Conservation (phyloP, 352 stramenopile species). For the Phytophthora sojae region DNA sequence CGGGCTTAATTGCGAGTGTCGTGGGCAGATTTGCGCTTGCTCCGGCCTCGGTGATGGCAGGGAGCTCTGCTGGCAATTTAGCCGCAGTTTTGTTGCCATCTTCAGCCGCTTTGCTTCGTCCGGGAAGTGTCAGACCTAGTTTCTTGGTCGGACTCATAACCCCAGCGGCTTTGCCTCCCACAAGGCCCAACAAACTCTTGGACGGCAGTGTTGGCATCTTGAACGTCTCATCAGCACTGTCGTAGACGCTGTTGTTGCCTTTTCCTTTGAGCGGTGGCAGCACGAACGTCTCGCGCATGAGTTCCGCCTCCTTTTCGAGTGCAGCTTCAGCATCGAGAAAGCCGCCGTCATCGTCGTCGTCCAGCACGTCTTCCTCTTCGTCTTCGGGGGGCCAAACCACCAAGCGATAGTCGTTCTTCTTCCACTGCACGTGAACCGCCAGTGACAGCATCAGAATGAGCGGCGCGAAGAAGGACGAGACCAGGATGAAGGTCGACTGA, state of each 20-base stretch:
- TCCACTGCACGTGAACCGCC: constrained; percentile 80
- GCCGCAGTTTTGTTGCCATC: constrained; percentile 4
- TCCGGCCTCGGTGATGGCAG: constrained; percentile 16
- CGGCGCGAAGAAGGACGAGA: constrained; percentile 77
- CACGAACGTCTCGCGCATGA: constrained; percentile 83
- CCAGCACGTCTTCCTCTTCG: constrained; percentile 79
- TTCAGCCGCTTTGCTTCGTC: constrained; percentile 17
- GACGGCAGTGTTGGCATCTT: constrained; percentile 82
- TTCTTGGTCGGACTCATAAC: constrained; percentile 31
- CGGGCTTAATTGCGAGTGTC: constrained; percentile 21
- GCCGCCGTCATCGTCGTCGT: constrained; percentile 72
- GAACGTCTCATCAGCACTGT: constrained; percentile 70
- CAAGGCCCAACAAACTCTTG: constrained; percentile 46
- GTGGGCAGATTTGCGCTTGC: neutral
- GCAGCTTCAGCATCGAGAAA: constrained; percentile 69
- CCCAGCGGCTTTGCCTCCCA: constrained; percentile 17
- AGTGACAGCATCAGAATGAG: constrained; percentile 82
- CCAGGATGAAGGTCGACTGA: constrained; percentile 78
- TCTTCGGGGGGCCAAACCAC: constrained; percentile 86
- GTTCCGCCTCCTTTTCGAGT: constrained; percentile 76
- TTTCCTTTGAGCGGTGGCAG: constrained; percentile 76
- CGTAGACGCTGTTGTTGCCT: constrained; percentile 62
- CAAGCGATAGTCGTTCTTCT: constrained; percentile 85
- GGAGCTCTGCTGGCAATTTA: constrained; percentile 10
- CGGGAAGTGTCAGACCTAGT: constrained; percentile 18